phyloP scores from a whole-genome alignment of 352 stramenopile genomes.

The Phytopythium aichiense region DNA sequence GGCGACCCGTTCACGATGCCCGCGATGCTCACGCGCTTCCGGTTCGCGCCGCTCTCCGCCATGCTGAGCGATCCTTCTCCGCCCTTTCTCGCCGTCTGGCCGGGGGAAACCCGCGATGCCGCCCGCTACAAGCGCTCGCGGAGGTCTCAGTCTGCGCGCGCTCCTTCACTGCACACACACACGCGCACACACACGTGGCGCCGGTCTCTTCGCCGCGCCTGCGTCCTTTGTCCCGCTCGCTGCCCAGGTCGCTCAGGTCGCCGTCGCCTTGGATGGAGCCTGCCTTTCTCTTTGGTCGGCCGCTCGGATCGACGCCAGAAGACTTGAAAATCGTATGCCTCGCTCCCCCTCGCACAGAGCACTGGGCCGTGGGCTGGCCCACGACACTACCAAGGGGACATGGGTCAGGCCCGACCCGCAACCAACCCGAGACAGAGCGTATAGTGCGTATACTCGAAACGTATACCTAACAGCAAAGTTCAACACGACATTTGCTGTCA shows the following conservation, averaged over 20 bases:
- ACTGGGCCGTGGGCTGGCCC: too few relatives aligned
- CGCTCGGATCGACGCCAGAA: neutral
- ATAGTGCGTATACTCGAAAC: too few relatives aligned
- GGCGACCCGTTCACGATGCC: constrained; percentile 6
- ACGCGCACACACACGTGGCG: neutral
- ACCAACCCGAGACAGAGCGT: too few relatives aligned
- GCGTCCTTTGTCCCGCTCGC: neutral
- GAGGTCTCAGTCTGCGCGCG: neutral
- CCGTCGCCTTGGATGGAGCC: neutral
- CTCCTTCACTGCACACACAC: neutral
- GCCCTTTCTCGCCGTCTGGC: neutral
- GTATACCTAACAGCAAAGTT: too few relatives aligned
- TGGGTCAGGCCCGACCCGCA: too few relatives aligned
- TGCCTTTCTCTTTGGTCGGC: neutral
- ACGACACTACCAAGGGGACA: too few relatives aligned
- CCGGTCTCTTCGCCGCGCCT: neutral
- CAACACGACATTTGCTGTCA: too few relatives aligned
- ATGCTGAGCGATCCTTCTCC: constrained; percentile 9
- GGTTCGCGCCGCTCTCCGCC: constrained; percentile 21
- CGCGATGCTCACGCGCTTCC: constrained; percentile 22
- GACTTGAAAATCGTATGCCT: constrained; percentile 2
- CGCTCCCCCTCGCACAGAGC: neutral
- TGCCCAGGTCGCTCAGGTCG: neutral
- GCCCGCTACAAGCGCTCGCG: neutral
- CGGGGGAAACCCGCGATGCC: neutral